A percentile compares a stretch with the other conserved stretches of the same genome.
Conservation (phyloP, 139 green algal species). For the Chara braunii region DNA sequence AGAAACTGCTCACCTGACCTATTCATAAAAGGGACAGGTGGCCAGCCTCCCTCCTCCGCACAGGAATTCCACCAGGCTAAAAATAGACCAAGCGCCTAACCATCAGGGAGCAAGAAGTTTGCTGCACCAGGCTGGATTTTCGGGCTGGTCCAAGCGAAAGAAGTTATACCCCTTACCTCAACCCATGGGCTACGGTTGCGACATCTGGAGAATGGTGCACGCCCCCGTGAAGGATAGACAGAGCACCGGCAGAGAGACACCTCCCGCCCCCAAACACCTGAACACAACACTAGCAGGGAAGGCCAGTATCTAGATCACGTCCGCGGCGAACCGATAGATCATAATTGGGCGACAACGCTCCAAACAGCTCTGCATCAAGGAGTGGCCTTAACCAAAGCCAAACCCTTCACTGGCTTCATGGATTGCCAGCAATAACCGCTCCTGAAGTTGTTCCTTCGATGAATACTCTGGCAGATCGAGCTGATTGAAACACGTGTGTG, state of each 20-base stretch:
- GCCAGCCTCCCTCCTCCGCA: background rate
- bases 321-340: background rate
- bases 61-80: background rate
- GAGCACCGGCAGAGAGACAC: background rate
- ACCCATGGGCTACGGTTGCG: background rate
- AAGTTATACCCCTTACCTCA: background rate
- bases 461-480: slow-evolving; percentile 88
- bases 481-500: slow-evolving; percentile 93
- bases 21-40: background rate
- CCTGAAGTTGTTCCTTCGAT: slow-evolving; percentile 80
- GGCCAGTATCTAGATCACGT: background rate
- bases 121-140: background rate
- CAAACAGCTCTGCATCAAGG: background rate
- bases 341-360: background rate
- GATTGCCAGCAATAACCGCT: slow-evolving; percentile 81
- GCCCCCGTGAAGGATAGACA: background rate
- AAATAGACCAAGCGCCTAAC: background rate
- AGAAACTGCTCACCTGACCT: background rate
- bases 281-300: background rate
- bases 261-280: background rate
- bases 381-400: slow-evolving; percentile 67
- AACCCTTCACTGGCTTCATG: slow-evolving; percentile 81
- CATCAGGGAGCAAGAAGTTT: background rate
- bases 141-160: background rate
- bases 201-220: too few species aligned